Conservation (phyloP, 2,329 filamentous ascomycete species). For the Diaporthe sp. region DNA sequence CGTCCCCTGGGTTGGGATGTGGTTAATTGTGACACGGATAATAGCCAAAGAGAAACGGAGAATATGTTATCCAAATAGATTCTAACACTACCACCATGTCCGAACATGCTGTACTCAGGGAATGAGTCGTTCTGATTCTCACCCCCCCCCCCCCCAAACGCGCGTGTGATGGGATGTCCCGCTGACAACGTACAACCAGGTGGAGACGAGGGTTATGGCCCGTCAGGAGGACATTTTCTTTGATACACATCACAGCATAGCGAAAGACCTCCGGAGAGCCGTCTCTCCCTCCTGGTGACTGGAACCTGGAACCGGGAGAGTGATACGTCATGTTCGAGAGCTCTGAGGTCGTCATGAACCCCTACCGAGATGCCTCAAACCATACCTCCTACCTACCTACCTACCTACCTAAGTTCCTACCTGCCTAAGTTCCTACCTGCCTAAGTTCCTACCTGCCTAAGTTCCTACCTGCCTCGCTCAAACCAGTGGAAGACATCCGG, state of each 20-base stretch:
- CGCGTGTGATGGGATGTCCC: no score
- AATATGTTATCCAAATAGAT: not conserved
- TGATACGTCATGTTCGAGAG: no score
- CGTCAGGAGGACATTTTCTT: no score
- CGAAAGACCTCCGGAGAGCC: not conserved
- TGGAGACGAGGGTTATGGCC: no score
- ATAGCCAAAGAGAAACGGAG: slow-evolving; percentile 3
- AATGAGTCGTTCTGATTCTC: not conserved
- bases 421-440: no score
- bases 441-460: no score
- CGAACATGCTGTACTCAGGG: not conserved
- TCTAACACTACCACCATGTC: not conserved
- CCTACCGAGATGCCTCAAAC: no score
- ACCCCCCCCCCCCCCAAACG: no score
- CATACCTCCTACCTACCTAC: no score
- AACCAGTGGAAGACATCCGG: not conserved
- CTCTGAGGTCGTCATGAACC: no score
- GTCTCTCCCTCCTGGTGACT: not conserved
- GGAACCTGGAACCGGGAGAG: not conserved
- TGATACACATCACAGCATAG: no score
- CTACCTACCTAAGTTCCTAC: no score
- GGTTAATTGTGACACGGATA: slow-evolving; percentile 19
- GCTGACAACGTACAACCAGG: not conserved
- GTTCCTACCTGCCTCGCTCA: not conserved
- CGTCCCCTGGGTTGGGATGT: not conserved